These are phyloP conservation scores for Nakazawaea anatomiae DNA, from an alignment of 805 yeast genomes.

Conservation along the genomic window DNA sequence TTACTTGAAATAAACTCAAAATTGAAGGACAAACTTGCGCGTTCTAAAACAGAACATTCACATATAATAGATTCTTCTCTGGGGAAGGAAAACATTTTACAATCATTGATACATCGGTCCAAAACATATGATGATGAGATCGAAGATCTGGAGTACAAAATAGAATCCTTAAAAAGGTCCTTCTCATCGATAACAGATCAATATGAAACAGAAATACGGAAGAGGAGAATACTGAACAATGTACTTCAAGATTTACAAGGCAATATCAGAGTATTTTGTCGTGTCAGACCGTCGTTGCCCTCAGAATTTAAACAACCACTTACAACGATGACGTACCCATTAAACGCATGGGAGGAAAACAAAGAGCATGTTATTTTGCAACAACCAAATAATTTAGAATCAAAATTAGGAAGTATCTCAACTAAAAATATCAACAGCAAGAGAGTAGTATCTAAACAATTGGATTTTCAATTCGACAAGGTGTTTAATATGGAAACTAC, in stretches of 20 bases:
- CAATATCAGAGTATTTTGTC: constrained; percentile 84
- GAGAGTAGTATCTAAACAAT: constrained; percentile 15
- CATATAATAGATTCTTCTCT: neutral
- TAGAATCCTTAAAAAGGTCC: neutral
- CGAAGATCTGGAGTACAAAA: neutral
- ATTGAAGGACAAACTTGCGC: neutral
- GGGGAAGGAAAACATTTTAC: neutral
- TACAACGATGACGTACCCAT: neutral
- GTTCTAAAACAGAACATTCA: neutral
- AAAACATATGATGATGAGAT: neutral
- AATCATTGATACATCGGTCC: neutral
- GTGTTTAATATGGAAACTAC: constrained; percentile 52
- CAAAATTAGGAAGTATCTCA: neutral
- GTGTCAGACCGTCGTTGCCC: constrained; percentile 59
- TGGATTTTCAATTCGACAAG: constrained; percentile 66
- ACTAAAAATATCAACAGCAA: neutral
- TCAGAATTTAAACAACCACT: constrained; percentile 7
- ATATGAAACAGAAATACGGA: constrained; percentile 43
- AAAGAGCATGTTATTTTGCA: constrained; percentile 26
- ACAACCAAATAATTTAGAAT: constrained; percentile 12
- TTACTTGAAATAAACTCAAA: neutral
- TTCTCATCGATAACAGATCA: neutral
- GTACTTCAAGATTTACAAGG: constrained; percentile 83
- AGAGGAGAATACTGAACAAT: constrained; percentile 63
- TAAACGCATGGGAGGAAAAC: constrained; percentile 27